A percentile compares a stretch with the other conserved stretches of the same genome.
Conservation (phyloP, 1,284 basidiomycete species). For the Ustanciosporium gigantosporum region DNA sequence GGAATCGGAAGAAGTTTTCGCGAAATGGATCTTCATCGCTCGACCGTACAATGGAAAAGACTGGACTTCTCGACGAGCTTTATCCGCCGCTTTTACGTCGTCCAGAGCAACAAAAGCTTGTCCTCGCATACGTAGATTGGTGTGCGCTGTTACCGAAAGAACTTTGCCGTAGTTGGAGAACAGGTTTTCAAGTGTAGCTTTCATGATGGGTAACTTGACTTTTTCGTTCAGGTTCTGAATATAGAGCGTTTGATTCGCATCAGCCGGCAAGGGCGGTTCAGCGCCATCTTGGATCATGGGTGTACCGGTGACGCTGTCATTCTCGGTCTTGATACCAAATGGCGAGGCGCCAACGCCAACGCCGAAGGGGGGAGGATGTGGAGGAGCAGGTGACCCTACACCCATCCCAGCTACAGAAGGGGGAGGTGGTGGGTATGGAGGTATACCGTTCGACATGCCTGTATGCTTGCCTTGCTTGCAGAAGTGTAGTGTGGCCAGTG, state of each 20-base stretch:
- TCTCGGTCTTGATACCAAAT: too few species aligned
- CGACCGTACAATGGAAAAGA: constrained; percentile 95
- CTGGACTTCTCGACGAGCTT: constrained; percentile 86
- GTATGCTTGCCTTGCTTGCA: too few species aligned
- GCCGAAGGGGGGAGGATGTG: too few species aligned
- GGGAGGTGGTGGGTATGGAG: too few species aligned
- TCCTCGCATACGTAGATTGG: constrained; percentile 92
- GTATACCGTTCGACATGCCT: too few species aligned
- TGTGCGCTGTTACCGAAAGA: constrained; percentile 86
- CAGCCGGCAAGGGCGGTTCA: constrained; percentile 14
- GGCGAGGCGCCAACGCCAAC: too few species aligned
- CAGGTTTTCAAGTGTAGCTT: constrained; percentile 80
- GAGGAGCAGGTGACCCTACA: too few species aligned
- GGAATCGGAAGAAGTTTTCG: constrained; percentile 82
- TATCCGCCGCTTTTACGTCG: constrained; percentile 76
- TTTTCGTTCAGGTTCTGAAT: constrained; percentile 97
- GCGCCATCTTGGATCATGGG: too few species aligned
- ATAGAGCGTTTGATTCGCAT: constrained; percentile 77
- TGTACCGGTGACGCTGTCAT: too few species aligned
- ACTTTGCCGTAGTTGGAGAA: constrained; percentile 93
- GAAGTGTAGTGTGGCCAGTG: too few species aligned
- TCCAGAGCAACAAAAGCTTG: constrained; percentile 96
- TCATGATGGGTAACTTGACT: constrained; percentile 83
- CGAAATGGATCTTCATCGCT: constrained; percentile 84
- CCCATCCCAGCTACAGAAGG: too few species aligned